A percentile compares a stretch with the other conserved stretches of the same genome.
phyloP scores from a whole-genome alignment of 2,329 filamentous ascomycete genomes.

The Phaeosphaeriaceae sp. region DNA sequence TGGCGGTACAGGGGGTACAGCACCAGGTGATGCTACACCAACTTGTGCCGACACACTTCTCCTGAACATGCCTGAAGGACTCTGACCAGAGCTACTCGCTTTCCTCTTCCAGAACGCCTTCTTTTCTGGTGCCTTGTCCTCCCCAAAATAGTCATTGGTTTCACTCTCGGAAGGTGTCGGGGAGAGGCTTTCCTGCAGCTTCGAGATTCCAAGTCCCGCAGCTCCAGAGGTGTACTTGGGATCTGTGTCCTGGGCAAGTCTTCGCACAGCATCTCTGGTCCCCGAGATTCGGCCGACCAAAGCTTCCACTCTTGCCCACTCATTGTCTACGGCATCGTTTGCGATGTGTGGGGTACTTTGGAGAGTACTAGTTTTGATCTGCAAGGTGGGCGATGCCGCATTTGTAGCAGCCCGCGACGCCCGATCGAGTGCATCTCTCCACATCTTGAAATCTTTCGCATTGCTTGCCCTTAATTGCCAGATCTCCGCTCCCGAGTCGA shows the following conservation, averaged over 20 bases:
- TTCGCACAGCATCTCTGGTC: slow-evolving; percentile 85
- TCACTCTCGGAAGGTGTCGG: slow-evolving; percentile 55
- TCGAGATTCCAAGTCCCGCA: slow-evolving; percentile 45
- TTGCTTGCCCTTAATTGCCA: slow-evolving; percentile 92
- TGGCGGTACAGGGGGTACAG: slow-evolving; percentile 45
- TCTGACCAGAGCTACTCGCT: slow-evolving; percentile 62
- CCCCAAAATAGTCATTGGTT: slow-evolving; percentile 64
- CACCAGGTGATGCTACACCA: slow-evolving; percentile 54
- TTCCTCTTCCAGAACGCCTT: slow-evolving; percentile 94
- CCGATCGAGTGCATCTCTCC: slow-evolving; percentile 84
- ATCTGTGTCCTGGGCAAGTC: slow-evolving; percentile 85
- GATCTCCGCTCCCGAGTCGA: slow-evolving; percentile 95
- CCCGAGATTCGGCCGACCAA: slow-evolving; percentile 87
- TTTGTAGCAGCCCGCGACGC: slow-evolving; percentile 67
- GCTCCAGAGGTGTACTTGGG: slow-evolving; percentile 60
- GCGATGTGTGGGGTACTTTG: slow-evolving; percentile 24
- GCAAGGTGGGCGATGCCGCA: slow-evolving; percentile 37
- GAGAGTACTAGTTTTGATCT: slow-evolving; percentile 34
- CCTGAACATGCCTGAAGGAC: slow-evolving; percentile 53
- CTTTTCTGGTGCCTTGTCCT: slow-evolving; percentile 60
- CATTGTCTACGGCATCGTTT: slow-evolving; percentile 70
- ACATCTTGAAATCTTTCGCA: slow-evolving; percentile 83
- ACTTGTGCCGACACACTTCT: slow-evolving; percentile 64
- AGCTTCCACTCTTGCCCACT: slow-evolving; percentile 87
- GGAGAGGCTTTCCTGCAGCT: slow-evolving; percentile 38